Evolutionary conservation across 495 filamentous ascomycete genomes (phyloP).

Genomic region (Penicillium parvum): DNA sequence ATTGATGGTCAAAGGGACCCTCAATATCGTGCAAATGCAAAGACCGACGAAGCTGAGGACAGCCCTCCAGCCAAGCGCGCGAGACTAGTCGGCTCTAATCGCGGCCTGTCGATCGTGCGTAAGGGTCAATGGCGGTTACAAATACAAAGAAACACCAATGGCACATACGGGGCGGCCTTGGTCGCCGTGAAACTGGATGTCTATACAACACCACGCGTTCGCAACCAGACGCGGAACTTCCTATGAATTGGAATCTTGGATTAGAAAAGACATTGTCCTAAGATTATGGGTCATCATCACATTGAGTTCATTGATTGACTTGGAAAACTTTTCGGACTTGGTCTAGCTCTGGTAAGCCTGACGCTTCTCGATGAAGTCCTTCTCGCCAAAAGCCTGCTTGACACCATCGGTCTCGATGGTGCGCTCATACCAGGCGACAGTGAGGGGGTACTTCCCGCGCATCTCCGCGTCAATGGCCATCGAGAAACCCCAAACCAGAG

Average conservation of each 20-base stretch:
- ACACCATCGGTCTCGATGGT: slow-evolving; percentile 42
- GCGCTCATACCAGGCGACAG: slow-evolving; percentile 42
- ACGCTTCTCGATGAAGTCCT: slow-evolving; percentile 43
- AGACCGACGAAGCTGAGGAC: slow-evolving; percentile 2
- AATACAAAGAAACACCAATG: slow-evolving; percentile 49
- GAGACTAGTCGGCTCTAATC: slow-evolving; percentile 26
- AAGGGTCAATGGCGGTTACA: slow-evolving; percentile 78
- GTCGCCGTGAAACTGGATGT: slow-evolving; percentile 80
- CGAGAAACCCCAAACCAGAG: slow-evolving; percentile 36
- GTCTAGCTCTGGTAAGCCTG: slow-evolving; percentile 12
- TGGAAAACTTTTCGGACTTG: too few relatives aligned
- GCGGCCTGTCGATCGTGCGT: slow-evolving; percentile 61
- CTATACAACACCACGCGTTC: slow-evolving; percentile 57
- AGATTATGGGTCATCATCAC: too few relatives aligned
- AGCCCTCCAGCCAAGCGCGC: slow-evolving; percentile 47
- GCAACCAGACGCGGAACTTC: slow-evolving; percentile 68
- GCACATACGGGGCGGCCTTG: slow-evolving; percentile 54
- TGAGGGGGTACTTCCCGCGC: slow-evolving; percentile 39
- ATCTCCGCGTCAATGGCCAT: slow-evolving; percentile 49
- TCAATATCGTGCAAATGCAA: background rate
- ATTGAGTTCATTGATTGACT: too few relatives aligned
- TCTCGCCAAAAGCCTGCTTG: slow-evolving; percentile 46
- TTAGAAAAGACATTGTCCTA: too few relatives aligned
- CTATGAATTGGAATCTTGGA: too few relatives aligned
- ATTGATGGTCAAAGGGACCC: slow-evolving; percentile 56